Conservation (phyloP, 768 basidiomycete genomes). For the Lactarius quietus region DNA sequence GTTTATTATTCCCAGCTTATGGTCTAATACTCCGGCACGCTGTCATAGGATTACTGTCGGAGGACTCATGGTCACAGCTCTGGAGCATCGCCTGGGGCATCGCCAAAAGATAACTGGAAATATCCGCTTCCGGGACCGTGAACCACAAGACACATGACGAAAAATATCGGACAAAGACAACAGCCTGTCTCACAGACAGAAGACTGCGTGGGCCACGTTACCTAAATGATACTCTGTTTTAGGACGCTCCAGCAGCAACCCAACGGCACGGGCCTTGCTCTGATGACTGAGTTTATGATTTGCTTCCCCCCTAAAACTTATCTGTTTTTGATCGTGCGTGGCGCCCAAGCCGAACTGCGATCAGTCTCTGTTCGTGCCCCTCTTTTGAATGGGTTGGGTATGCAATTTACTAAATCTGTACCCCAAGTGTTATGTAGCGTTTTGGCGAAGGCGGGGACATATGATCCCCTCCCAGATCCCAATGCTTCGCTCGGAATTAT, state of each 20-base stretch:
- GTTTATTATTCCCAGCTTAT: slow-evolving; percentile 2
- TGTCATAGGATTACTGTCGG: slow-evolving; percentile 6
- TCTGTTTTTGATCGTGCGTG: slow-evolving; percentile 19
- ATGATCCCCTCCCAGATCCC: slow-evolving; percentile 15
- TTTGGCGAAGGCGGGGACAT: slow-evolving; percentile 11
- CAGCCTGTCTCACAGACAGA: background rate
- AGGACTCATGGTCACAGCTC: background rate
- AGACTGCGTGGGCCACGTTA: slow-evolving; percentile 7
- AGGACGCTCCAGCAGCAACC: background rate
- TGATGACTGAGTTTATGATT: slow-evolving; percentile 5
- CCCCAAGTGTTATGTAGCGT: background rate
- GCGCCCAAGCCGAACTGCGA: slow-evolving; percentile 14
- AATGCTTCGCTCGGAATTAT: slow-evolving; percentile 18
- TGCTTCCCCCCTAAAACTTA: slow-evolving; percentile 4
- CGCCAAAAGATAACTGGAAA: slow-evolving; percentile 17
- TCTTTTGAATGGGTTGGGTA: slow-evolving; percentile 6
- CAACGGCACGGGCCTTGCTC: background rate
- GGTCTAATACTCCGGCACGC: background rate
- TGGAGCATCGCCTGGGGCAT: background rate
- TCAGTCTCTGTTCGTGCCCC: slow-evolving; percentile 4
- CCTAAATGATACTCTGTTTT: slow-evolving; percentile 3
- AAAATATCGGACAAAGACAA: slow-evolving; percentile 2
- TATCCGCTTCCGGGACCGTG: slow-evolving; percentile 18
- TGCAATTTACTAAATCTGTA: slow-evolving; percentile 9
- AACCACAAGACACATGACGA: slow-evolving; percentile 20